Base-by-base conservation (phyloP, 305 asterid genomes). In the Andrographis paniculata region DNA sequence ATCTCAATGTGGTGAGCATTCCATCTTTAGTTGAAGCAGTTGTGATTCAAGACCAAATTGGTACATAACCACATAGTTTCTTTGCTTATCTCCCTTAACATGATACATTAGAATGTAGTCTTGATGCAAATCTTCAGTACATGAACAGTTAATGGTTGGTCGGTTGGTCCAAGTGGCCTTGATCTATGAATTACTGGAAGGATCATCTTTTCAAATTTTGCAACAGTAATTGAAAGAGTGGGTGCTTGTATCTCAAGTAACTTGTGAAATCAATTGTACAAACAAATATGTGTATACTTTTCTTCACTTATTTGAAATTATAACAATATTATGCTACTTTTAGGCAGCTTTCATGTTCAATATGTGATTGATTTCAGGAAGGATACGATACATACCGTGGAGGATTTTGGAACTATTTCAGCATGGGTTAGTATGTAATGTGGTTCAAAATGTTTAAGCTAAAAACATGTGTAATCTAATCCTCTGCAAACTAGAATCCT, bases 391-490 rank as follows among this genome's bases (percentile, higher is more conserved):
- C 95, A 43, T 88, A 62, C 61, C 93, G 78, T 17, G 97, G 97
- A 53, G 97, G 97, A 53, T 88, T 85, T 68, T 89, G 97, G 97
- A 89, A 89, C 70, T 89, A 85, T 64, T 89, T 85, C 68, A 89
- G 97, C 80, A 79, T 89, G 95, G 95, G 94, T 84, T 59, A 61
- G 84, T 17, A 17, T n/a, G n/a, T n/a, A n/a, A n/a, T n/a, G n/a
- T n/a, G n/a, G n/a, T n/a, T n/a, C n/a, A n/a, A n/a, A n/a, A n/a
- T n/a, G n/a, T n/a, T n/a, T n/a, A n/a, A n/a, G n/a, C n/a, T n/a
- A n/a, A n/a, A n/a, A n/a, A n/a, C n/a, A n/a, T n/a, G n/a, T n/a
- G n/a, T n/a, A n/a, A n/a, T n/a, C n/a, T n/a, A n/a, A n/a, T n/a
- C n/a, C n/a, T n/a, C n/a, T n/a, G n/a, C n/a, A n/a, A n/a, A n/a